Evolutionary conservation across 768 basidiomycete genomes (phyloP), one percentile per base, ranked within the genome.

Genomic region (Mycena chlorophos): DNA sequence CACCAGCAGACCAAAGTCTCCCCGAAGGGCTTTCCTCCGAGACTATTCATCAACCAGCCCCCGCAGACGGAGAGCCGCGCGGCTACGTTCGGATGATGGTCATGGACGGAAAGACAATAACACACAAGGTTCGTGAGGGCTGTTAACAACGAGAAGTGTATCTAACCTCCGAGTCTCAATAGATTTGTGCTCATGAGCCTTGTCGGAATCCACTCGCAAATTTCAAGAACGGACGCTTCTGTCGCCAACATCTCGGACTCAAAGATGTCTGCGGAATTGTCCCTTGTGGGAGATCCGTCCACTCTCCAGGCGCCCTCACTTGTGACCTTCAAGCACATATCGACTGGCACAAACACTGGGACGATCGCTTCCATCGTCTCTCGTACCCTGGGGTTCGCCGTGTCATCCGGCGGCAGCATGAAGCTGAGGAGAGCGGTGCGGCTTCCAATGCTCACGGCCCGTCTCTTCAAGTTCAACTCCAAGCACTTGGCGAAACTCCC

Each of bases 61-160:
- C 27, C 20, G 38, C 38, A 5, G 29, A 48, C 16, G 63, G 52
- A 20, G 55, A 46, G 20, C 58, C 57, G 25, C 58, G 58, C 17
- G 60, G 56, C 1, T 52, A 59, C 39, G 65, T 65, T 17, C 57
- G 62, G 0, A 20, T 63, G 27, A 55, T 59, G 31, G 62, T 66
- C 2, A 65, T 65, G 62, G 65, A 66, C 61, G 65, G 65, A 20
- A 66, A 63, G 38, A 57, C 39, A n/a, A 49, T 54, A 5, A 51
- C 31, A 17, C 65, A 66, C 49, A 22, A 49, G 20, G 65, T 60
- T n/a, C 20, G 49, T 39, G 16, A 10, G 12, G 19, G 20, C 10
- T n/a, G 29, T 29, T 8, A 23, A 4, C 20, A 39, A 5, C 17
- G 20, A 20, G 14, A 37, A 23, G 34, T 23, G 12, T 31, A 38